A percentile compares a stretch with the other conserved stretches of the same genome.
These are phyloP conservation scores for Lentinus tigrinus DNA, from an alignment of 768 basidiomycete genomes.

Conservation along the genomic window DNA sequence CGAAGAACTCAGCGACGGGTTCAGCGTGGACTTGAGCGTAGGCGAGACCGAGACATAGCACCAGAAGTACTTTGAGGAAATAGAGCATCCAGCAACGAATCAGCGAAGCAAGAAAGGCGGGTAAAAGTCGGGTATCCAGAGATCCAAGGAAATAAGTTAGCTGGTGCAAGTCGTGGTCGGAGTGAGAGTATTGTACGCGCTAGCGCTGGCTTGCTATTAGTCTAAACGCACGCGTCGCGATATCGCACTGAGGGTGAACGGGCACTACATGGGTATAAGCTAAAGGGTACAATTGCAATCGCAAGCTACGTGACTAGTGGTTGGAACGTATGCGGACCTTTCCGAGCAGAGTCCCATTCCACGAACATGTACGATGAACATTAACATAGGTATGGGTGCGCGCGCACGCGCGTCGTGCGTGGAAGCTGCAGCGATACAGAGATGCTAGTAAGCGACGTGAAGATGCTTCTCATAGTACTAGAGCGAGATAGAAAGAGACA, in stretches of 20 bases:
- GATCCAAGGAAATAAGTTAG: no score
- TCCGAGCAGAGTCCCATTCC: conserved; percentile 3
- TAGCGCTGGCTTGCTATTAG: no score
- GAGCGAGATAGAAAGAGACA: conserved; percentile 3
- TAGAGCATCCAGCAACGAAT: neutral
- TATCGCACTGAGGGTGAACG: neutral
- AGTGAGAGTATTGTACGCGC: neutral
- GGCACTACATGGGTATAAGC: neutral
- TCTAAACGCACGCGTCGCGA: neutral
- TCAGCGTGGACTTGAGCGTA: neutral
- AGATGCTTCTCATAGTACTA: conserved; percentile 6
- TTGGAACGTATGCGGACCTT: neutral
- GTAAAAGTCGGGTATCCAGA: neutral
- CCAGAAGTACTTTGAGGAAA: neutral
- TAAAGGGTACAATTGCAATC: neutral
- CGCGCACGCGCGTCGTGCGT: neutral
- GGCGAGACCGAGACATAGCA: conserved; percentile 2
- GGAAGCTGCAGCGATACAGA: conserved; percentile 11
- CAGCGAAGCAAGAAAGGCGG: no score
- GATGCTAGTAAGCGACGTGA: conserved; percentile 5
- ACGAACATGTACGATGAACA: conserved; percentile 6
- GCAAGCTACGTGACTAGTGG: neutral
- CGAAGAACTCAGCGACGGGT: conserved; percentile 12
- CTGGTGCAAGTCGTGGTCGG: neutral
- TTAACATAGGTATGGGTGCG: conserved; percentile 6